Evolutionary conservation across 2,329 filamentous ascomycete species (phyloP).

Genomic region (Onygenales sp.): DNA sequence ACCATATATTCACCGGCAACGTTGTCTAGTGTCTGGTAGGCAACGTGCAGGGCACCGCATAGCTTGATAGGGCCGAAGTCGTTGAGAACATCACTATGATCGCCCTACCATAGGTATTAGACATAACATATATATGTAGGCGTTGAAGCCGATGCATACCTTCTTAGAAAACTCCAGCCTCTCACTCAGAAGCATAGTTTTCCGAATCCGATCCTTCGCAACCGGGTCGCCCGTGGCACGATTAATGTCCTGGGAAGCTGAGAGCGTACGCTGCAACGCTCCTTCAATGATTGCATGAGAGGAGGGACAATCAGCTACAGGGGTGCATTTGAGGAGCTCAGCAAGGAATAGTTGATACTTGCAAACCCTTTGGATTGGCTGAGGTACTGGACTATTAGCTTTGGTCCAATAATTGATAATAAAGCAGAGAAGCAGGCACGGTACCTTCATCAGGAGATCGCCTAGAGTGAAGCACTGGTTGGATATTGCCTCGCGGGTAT

Average conservation of each 20-base stretch:
- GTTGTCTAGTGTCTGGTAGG: slow-evolving; percentile 62
- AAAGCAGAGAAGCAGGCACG: slow-evolving; percentile 10
- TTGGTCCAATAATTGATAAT: neutral
- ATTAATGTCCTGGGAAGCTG: slow-evolving; percentile 72
- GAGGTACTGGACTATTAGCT: slow-evolving; percentile 1
- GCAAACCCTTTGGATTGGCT: slow-evolving; percentile 89
- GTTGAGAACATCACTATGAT: slow-evolving; percentile 52
- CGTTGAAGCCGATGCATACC: slow-evolving; percentile 36
- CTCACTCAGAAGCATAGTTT: slow-evolving; percentile 77
- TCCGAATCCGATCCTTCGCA: slow-evolving; percentile 62
- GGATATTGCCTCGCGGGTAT: slow-evolving; percentile 50
- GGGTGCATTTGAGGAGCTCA: slow-evolving; percentile 73
- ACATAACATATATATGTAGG: neutral
- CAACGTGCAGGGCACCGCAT: slow-evolving; percentile 74
- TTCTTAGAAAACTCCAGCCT: slow-evolving; percentile 65
- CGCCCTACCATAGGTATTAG: neutral
- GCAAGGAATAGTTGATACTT: slow-evolving; percentile 82
- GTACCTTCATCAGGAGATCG: slow-evolving; percentile 83
- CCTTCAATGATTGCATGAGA: slow-evolving; percentile 73
- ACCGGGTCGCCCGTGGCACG: slow-evolving; percentile 67
- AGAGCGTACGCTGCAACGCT: slow-evolving; percentile 60
- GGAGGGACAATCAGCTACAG: slow-evolving; percentile 73
- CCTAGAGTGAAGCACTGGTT: slow-evolving; percentile 73
- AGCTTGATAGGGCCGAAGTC: slow-evolving; percentile 70
- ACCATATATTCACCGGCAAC: slow-evolving; percentile 75